Evolutionary conservation across 164 flowering plant species (phyloP).

Genomic region (Euptelea pleiosperma): DNA sequence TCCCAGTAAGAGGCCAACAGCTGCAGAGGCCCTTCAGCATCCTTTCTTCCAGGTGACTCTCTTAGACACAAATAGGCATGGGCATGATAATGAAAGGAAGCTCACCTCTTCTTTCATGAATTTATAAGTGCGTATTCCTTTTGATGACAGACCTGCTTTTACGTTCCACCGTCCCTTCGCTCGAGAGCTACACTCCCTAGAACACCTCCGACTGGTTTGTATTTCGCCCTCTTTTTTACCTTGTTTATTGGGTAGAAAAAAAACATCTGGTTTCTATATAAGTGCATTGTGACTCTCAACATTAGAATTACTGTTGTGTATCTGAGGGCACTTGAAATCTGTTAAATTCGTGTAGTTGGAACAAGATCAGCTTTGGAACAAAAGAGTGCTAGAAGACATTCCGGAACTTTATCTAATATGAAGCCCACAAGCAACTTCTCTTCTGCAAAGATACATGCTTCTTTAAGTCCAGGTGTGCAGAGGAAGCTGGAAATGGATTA

Average conservation of each 20-base stretch:
- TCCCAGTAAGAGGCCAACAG: slow-evolving; percentile 62
- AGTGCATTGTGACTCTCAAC: too few species aligned
- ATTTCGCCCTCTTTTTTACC: too few species aligned
- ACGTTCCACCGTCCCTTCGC: slow-evolving; percentile 91
- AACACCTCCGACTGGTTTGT: slow-evolving; percentile 86
- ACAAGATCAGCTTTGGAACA: slow-evolving; percentile 44
- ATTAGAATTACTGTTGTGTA: too few species aligned
- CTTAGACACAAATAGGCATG: not conserved
- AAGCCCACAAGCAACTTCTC: slow-evolving; percentile 42
- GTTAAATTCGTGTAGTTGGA: slow-evolving; percentile 36
- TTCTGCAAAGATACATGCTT: slow-evolving; percentile 39
- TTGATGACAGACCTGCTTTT: slow-evolving; percentile 70
- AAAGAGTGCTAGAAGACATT: slow-evolving; percentile 41
- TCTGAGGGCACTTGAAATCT: too few species aligned
- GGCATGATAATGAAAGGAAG: not conserved
- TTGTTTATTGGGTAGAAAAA: not conserved
- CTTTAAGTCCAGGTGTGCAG: slow-evolving; percentile 62
- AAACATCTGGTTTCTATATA: not conserved
- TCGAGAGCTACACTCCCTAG: slow-evolving; percentile 43
- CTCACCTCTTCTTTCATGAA: too few species aligned
- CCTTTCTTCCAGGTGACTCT: slow-evolving; percentile 60
- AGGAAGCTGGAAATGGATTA: slow-evolving; percentile 70
- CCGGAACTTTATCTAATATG: slow-evolving; percentile 36
- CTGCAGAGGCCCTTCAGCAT: slow-evolving; percentile 60
- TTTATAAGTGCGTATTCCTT: too few species aligned